Base-by-base conservation (phyloP, 441 rosid genomes). In the Pelargonium fulgidum region DNA sequence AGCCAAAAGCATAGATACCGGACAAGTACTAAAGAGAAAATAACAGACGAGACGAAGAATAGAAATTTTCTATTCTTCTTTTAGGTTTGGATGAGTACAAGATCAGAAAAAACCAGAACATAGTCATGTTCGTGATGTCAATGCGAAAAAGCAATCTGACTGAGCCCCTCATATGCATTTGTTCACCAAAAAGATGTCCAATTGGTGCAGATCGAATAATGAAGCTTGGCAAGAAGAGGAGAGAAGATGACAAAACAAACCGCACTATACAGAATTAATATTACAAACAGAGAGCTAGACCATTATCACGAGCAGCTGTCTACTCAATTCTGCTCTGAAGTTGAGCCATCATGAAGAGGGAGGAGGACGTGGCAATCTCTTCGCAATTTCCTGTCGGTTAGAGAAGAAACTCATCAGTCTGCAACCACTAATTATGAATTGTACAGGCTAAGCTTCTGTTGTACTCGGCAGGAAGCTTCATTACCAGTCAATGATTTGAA, bases 331-430 rank as follows among this genome's bases (percentile, higher is more conserved):
- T 13, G 47, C 44, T 73, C 64, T 71, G 17, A 65, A 16, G 54
- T 69, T 54, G 74, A 54, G 63, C 47, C 14, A 81, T 85, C 82
- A 88, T 73, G 94, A 82, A n/a, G 84, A 4, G 2, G 59, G 8
- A 52, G 88, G 71, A 29, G 93, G 89, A 12, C 90, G 90, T 7
- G 93, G 97, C 44, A 92, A 87, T 67, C 96, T 81, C 76, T 90
- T 88, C 4, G 87, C 98, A 56, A 92, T 88, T 87, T 92, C 98
- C 98, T 90, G 92, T 64, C 67, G 78, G 59, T 52, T 52, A 68
- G 36, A 70, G 68, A 42, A 67, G 12, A 11, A 20, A 44, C 11
- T 0, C 4, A 44, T 77, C 71, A 81, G 68, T 52, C 62, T 29
- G 17, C 67, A 14, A 54, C 22, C 41, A 36, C 2, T 17, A 7